Conservation (phyloP, 2,329 filamentous ascomycete genomes). For the Diaporthe batatas region DNA sequence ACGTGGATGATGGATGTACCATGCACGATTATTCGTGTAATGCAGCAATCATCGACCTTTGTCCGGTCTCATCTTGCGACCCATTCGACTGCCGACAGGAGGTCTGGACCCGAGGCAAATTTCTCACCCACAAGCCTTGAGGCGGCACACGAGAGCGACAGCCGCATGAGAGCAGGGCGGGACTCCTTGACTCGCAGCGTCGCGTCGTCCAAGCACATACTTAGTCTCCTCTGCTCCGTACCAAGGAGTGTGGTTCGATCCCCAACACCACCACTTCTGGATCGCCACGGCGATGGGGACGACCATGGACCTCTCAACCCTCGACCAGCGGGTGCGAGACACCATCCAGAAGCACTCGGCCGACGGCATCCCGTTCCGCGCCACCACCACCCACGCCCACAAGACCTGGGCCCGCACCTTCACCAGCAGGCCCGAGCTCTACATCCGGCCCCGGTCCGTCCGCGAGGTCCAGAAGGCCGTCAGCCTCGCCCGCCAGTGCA, state of each 20-base stretch:
- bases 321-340: constrained; percentile 41
- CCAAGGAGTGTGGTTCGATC: neutral
- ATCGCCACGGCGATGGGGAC: neutral
- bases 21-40: neutral
- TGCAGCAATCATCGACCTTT: constrained; percentile 23
- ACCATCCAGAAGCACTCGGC: constrained; percentile 38
- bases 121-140: constrained; percentile 8
- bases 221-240: no score
- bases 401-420: constrained; percentile 97
- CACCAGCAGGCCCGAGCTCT: constrained; percentile 89
- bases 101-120: neutral
- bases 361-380: constrained; percentile 78
- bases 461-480: constrained; percentile 87
- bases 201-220: constrained; percentile 38
- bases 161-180: no score
- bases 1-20: neutral
- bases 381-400: constrained; percentile 79
- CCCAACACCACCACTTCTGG: constrained; percentile 4
- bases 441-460: constrained; percentile 84
- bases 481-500: constrained; percentile 82
- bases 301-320: constrained; percentile 37
- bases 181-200: constrained; percentile 41
- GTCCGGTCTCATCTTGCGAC: neutral
- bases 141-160: no score
- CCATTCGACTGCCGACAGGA: neutral